phyloP scores from a whole-genome alignment of 163 green algal species.

The Coccomyxa subellipsoidea region DNA sequence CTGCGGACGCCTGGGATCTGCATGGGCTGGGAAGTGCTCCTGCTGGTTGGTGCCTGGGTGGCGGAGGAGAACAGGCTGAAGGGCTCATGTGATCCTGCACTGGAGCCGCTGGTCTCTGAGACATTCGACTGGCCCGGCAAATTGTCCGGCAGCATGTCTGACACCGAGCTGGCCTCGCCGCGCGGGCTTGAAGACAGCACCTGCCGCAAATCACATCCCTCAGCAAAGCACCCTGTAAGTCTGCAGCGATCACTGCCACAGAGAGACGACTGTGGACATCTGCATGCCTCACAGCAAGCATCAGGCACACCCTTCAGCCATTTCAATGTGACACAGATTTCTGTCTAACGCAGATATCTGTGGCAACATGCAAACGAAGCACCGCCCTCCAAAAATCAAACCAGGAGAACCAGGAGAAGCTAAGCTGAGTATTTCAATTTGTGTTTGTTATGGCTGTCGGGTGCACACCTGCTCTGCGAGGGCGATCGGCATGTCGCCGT shows the following conservation, averaged over 20 bases:
- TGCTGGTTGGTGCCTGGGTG: background rate
- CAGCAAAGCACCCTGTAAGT: too few relatives aligned
- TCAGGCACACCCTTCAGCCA: too few relatives aligned
- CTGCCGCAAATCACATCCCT: slow-evolving; percentile 9
- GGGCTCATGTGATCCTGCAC: background rate
- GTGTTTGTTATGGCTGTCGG: background rate
- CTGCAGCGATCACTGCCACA: too few relatives aligned
- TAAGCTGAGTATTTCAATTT: too few relatives aligned
- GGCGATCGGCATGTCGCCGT: slow-evolving; percentile 20
- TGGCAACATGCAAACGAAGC: too few relatives aligned
- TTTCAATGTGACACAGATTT: too few relatives aligned
- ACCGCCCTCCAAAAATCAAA: too few relatives aligned
- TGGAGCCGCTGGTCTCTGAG: slow-evolving; percentile 1
- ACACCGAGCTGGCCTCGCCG: background rate
- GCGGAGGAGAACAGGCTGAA: slow-evolving; percentile 11
- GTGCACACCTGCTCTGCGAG: slow-evolving; percentile 28
- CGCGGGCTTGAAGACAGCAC: slow-evolving; percentile 19
- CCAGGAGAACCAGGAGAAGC: too few relatives aligned
- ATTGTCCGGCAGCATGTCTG: slow-evolving; percentile 21
- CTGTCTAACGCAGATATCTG: too few relatives aligned
- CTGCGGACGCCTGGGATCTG: slow-evolving; percentile 5
- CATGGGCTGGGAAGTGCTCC: background rate
- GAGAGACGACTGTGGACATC: too few relatives aligned
- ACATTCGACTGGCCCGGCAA: slow-evolving; percentile 25
- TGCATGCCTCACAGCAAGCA: too few relatives aligned